A percentile compares a stretch with the other conserved stretches of the same genome.
Conservation (phyloP, 2,329 filamentous ascomycete species). For the Exophiala sp. region DNA sequence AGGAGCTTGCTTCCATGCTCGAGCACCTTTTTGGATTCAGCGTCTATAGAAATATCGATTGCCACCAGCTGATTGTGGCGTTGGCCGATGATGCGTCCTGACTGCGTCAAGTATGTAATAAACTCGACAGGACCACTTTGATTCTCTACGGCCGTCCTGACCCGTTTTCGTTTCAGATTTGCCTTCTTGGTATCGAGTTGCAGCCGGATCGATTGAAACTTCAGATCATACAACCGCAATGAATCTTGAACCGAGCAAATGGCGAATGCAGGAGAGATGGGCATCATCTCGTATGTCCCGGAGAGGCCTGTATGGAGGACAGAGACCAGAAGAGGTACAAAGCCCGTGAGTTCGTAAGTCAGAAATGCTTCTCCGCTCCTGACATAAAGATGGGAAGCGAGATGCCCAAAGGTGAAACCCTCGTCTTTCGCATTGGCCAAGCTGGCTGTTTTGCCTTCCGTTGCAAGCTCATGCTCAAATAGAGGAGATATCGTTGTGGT, state of each 20-base stretch:
- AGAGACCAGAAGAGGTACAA: conserved; percentile 13
- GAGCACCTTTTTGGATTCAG: conserved; percentile 26
- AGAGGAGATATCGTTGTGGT: conserved; percentile 38
- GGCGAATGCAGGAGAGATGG: conserved; percentile 28
- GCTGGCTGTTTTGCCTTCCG: conserved; percentile 15
- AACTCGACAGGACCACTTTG: conserved; percentile 34
- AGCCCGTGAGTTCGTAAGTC: conserved; percentile 40
- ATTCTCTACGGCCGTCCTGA: conserved; percentile 14
- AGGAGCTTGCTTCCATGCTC: conserved; percentile 17
- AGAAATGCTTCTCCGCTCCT: conserved; percentile 27
- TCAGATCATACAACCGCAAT: conserved; percentile 46
- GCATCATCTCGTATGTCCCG: conserved; percentile 13
- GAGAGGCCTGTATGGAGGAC: conserved; percentile 6
- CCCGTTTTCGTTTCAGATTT: conserved; percentile 25
- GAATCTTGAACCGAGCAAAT: conserved; percentile 40
- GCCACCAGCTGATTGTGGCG: conserved; percentile 42
- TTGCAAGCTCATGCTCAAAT: conserved; percentile 34
- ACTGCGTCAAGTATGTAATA: conserved; percentile 44
- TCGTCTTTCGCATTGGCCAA: conserved; percentile 22
- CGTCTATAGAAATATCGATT: conserved; percentile 39
- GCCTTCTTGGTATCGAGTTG: conserved; percentile 35
- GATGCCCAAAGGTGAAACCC: conserved; percentile 9
- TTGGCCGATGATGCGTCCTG: conserved; percentile 41
- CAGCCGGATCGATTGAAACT: conserved; percentile 45
- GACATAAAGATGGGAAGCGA: conserved; percentile 15